Percentiles rank a stretch among this genome's conserved stretches.
Evolutionary conservation across 1,139 yeast species (phyloP).

Genomic region (Meyerozyma sp.): DNA sequence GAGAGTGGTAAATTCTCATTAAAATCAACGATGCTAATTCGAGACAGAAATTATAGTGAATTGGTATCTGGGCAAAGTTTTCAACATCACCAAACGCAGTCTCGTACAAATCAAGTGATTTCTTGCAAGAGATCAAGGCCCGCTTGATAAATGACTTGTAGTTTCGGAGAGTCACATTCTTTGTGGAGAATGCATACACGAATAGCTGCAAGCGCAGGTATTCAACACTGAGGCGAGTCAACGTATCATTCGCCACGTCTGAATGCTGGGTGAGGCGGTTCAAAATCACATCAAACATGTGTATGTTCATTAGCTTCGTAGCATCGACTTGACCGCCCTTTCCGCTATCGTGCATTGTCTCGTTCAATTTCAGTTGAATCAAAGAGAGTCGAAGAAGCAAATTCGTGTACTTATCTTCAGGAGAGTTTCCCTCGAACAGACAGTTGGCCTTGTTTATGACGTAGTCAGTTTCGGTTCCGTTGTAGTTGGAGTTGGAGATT

Average conservation of each 20-base stretch:
- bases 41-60: conserved; percentile 36
- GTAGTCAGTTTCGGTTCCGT: conserved; percentile 40
- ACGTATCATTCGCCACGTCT: conserved; percentile 23
- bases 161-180: conserved; percentile 22
- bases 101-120: conserved; percentile 20
- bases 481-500: conserved; percentile 31
- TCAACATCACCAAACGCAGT: conserved; percentile 16
- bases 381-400: conserved; percentile 36
- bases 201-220: conserved; percentile 38
- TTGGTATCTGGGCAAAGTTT: conserved; percentile 31
- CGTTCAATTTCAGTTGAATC: conserved; percentile 39
- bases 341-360: conserved; percentile 25
- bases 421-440: conserved; percentile 4
- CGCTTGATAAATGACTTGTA: conserved; percentile 27
- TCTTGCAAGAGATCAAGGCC: conserved; percentile 26
- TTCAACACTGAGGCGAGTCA: conserved; percentile 31
- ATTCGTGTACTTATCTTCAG: conserved; percentile 33
- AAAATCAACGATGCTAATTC: conserved; percentile 30
- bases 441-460: conserved; percentile 29
- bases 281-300: conserved; percentile 41
- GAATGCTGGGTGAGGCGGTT: conserved; percentile 5
- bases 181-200: conserved; percentile 30
- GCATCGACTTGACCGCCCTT: conserved; percentile 19
- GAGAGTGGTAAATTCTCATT: conserved; percentile 33
- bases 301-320: conserved; percentile 31